Percentiles rank a stretch among this genome's conserved stretches.
phyloP scores from a whole-genome alignment of 2,329 filamentous ascomycete species.

The Colletotrichum aenigma region DNA sequence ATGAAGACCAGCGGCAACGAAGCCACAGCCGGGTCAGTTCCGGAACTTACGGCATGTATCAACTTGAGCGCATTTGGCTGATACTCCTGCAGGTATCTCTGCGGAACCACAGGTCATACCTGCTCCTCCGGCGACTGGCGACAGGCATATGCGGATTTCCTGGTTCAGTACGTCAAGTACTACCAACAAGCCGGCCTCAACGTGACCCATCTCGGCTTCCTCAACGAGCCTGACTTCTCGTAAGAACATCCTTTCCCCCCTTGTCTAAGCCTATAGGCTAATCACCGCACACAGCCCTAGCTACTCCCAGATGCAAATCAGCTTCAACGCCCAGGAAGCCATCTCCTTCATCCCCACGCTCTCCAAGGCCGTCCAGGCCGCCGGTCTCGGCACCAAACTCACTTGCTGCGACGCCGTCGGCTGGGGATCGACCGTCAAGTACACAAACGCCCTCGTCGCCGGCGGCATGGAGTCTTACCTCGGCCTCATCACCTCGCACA shows the following conservation, averaged over 20 bases:
- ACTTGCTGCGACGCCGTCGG: slow-evolving; percentile 43
- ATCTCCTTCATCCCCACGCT: slow-evolving; percentile 20
- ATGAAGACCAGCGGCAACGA: slow-evolving; percentile 51
- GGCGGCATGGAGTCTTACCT: slow-evolving; percentile 34
- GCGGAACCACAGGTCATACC: slow-evolving; percentile 40
- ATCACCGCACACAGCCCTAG: slow-evolving; percentile 24
- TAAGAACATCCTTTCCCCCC: background rate
- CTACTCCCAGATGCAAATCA: slow-evolving; percentile 41
- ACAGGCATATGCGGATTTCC: slow-evolving; percentile 52
- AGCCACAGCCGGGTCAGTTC: slow-evolving; percentile 24
- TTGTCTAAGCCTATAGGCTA: rapidly evolving
- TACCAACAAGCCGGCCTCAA: slow-evolving; percentile 48
- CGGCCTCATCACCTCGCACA: slow-evolving; percentile 41
- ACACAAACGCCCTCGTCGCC: slow-evolving; percentile 38
- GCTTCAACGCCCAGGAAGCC: slow-evolving; percentile 28
- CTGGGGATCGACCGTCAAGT: slow-evolving; percentile 39
- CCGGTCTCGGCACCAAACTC: slow-evolving; percentile 22
- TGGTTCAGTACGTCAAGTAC: slow-evolving; percentile 51
- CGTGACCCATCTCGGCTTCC: slow-evolving; percentile 38
- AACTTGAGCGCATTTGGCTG: background rate
- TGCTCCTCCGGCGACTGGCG: slow-evolving; percentile 49
- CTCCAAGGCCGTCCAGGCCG: background rate
- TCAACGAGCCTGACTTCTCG: slow-evolving; percentile 22
- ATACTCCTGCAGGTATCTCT: slow-evolving; percentile 30
- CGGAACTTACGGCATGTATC: background rate